A percentile compares a stretch with the other conserved stretches of the same genome.
phyloP scores from a whole-genome alignment of 1,284 basidiomycete genomes.

The Pulveroboletus sp. region DNA sequence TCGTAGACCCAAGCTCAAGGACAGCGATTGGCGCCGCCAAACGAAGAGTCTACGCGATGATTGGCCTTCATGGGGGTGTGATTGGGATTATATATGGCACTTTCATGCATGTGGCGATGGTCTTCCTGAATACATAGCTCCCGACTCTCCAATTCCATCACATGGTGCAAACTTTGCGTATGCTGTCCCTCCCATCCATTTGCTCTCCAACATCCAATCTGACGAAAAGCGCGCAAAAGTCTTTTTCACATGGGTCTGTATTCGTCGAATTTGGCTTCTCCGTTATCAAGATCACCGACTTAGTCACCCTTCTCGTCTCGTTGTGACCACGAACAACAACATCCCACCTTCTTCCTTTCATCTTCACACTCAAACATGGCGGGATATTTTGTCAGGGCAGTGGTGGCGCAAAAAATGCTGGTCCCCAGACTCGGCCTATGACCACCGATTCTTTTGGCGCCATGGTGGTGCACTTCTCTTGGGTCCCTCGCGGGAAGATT shows the following conservation, averaged over 20 bases:
- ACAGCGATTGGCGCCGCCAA: slow-evolving; percentile 1
- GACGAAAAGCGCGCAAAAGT: slow-evolving; percentile 1
- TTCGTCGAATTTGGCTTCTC: too few relatives aligned
- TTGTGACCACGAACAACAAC: too few relatives aligned
- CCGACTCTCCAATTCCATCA: background rate
- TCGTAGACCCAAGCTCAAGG: background rate
- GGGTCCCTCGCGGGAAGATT: too few relatives aligned
- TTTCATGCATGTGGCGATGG: background rate
- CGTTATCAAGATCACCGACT: too few relatives aligned
- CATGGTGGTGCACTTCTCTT: too few relatives aligned
- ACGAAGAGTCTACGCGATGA: background rate
- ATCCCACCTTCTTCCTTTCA: too few relatives aligned
- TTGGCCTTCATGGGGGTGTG: slow-evolving; percentile 3
- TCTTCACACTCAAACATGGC: too few relatives aligned
- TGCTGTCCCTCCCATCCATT: background rate
- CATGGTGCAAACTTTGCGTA: slow-evolving; percentile 3
- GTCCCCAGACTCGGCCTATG: too few relatives aligned
- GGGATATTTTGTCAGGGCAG: too few relatives aligned
- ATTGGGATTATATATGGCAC: slow-evolving; percentile 7
- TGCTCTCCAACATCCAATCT: background rate
- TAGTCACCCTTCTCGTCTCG: too few relatives aligned
- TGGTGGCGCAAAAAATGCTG: too few relatives aligned
- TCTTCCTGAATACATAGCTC: background rate
- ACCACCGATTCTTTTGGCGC: too few relatives aligned
- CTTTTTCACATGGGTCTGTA: slow-evolving; percentile 3